Base-by-base conservation (phyloP, 192 early-diverging fungal species). In the Coemansia sp. region DNA sequence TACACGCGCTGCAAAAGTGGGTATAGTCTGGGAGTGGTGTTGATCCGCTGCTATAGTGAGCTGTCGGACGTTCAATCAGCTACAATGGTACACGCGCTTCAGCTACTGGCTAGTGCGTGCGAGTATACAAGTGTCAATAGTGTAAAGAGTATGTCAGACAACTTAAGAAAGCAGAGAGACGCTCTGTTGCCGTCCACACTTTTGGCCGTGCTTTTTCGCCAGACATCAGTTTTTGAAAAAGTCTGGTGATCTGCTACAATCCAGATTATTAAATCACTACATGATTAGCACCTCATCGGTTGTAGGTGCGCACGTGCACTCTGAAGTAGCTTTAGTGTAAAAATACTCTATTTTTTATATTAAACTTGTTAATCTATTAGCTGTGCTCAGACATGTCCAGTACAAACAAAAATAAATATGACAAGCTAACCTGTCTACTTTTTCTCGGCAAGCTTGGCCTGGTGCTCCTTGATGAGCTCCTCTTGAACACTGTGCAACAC, bases 401-500 rank as follows among this genome's bases (percentile, higher is more conserved):
- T 9, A 9, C 36, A 38, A 1, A 38, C 36, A 38, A 6, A 38
- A 36, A 27, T 1, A 7, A 36, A 38, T 10, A 38, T 8, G 36
- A 1, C 36, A 38, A 9, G 36, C 0, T 34, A 24, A 12, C 22
- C 33, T 13, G 11, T 34, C 65, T 78, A 79, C 36, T 85, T 85
- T 63, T 84, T 80, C 42, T 84, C 81, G 8, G 77, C 66, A 33
- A 76, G 80, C 76, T 91, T 91, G 82, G 94, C 91, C 75, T 93
- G 90, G 86, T 94, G 90, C 62, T 94, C 96, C 65, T 91, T 88
- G 70, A 97, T 90, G 59, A 99, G 87, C 69, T 94, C 88, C 67
- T 89, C 87, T 77, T 99, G 97, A 13, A 95, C 89, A 66, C 91
- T 86, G 5, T 92, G 85, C 57, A 87, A 68, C n/a, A 92, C 95